Conservation (phyloP, 202 grass and related monocot species). For the Musa balbisiana region DNA sequence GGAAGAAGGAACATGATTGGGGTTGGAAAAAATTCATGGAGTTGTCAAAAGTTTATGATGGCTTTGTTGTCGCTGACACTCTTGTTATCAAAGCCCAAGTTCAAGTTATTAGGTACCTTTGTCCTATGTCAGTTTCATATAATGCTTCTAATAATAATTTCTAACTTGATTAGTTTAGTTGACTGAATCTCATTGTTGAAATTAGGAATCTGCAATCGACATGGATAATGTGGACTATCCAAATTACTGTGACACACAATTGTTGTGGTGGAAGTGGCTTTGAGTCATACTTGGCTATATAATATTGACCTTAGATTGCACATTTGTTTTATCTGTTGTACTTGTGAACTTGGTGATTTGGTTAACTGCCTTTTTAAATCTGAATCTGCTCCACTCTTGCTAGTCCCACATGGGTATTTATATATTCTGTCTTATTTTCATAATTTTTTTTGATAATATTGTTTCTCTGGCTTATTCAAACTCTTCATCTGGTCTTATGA, state of each 20-base stretch:
- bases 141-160: background rate
- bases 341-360: too few relatives aligned
- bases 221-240: background rate
- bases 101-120: conserved; percentile 24
- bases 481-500: too few relatives aligned
- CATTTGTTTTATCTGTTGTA: too few relatives aligned
- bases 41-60: conserved; percentile 22
- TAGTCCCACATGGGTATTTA: too few relatives aligned
- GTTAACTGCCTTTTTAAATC: too few relatives aligned
- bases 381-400: too few relatives aligned
- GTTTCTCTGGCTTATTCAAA: too few relatives aligned
- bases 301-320: too few relatives aligned
- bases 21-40: conserved; percentile 29
- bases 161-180: background rate
- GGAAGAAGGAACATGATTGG: conserved; percentile 25
- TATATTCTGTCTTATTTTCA: too few relatives aligned
- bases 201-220: background rate
- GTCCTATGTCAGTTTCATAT: background rate
- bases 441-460: too few relatives aligned
- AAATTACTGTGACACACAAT: background rate
- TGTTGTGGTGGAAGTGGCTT: too few relatives aligned
- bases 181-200: background rate
- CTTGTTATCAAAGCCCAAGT: conserved; percentile 26
- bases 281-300: too few relatives aligned
- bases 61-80: conserved; percentile 13